Conservation (phyloP, 192 early-diverging fungal species). For the Umbelopsis vinacea region DNA sequence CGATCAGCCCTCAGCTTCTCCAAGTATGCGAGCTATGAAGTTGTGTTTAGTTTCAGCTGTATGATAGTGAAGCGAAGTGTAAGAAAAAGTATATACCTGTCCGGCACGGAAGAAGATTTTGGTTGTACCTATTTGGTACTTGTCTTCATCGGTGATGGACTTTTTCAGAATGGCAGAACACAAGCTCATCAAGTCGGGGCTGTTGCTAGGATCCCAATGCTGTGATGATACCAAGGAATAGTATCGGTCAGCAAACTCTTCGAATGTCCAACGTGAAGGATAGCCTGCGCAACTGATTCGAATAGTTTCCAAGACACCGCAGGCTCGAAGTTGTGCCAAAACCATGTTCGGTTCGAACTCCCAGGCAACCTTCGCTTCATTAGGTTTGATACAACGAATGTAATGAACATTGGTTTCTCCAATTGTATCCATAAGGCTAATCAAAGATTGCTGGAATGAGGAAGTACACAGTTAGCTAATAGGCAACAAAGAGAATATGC, state of each 20-base stretch:
- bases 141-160: conserved; percentile 79
- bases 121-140: conserved; percentile 91
- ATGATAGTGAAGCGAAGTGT: neutral
- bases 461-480: neutral
- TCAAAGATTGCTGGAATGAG: conserved; percentile 65
- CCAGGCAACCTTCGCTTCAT: conserved; percentile 91
- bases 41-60: neutral
- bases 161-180: conserved; percentile 64
- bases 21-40: conserved; percentile 64
- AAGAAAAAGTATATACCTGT: conserved; percentile 45
- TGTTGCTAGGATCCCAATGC: conserved; percentile 47
- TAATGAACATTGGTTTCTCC: conserved; percentile 92
- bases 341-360: conserved; percentile 94
- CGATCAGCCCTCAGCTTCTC: conserved; percentile 90
- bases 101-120: conserved; percentile 99
- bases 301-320: conserved; percentile 99
- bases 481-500: neutral
- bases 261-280: conserved; percentile 89
- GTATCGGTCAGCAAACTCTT: conserved; percentile 90
- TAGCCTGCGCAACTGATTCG: conserved; percentile 99
- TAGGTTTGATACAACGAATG: conserved; percentile 99
- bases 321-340: conserved; percentile 91
- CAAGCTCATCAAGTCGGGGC: conserved; percentile 56
- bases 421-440: conserved; percentile 95
- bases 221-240: conserved; percentile 59